Evolutionary conservation across 495 filamentous ascomycete genomes (phyloP), one percentile per base, ranked within the genome.

Genomic region (Penicillium arizonense): DNA sequence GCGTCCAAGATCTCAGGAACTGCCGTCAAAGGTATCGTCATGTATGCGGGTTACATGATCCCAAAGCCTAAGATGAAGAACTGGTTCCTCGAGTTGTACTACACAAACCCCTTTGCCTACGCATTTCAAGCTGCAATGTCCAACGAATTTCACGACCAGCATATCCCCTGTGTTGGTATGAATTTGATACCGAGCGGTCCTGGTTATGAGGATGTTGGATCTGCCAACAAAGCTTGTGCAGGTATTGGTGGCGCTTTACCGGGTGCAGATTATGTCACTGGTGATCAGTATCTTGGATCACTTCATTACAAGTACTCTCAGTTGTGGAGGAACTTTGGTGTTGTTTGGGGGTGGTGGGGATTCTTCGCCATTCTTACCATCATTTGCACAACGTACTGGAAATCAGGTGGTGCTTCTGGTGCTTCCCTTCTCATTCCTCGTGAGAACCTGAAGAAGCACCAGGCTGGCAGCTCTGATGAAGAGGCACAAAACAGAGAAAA

Each of bases 71-170:
- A 82, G 36, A 87, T 93, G 81, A 77, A 84, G 51, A 77, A 82
- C 0, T 96, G 90, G 90, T 86, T 91, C 57, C 73, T 77, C 6
- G 91, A 87, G 84, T 59, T 92, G 2, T 79, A 77, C 44, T 87
- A 79, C 61, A 74, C 90, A 47, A 85, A 91, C 57, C 90, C 90
- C 0, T 64, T 91, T 5, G 71, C 81, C 1, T 95, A 90, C 59
- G 79, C 79, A 0, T 91, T 89, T 53, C 86, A 90, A 56, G 82
- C 77, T 5, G 76, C 85, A 8, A 53, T 89, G 14, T 70, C 80
- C 1, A 88, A 83, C 55, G 88, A 93, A 57, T 87, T 90, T 51
- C 69, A 82, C 56, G 71, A 58, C 32, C 70, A 72, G 2, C 50
- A 67, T n/a, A 72, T 83, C 38, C 63, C 75, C 2, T 82, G 77